These are phyloP conservation scores for Fraxinus anomala DNA, from an alignment of 257 asterid genomes.

Conservation along the genomic window DNA sequence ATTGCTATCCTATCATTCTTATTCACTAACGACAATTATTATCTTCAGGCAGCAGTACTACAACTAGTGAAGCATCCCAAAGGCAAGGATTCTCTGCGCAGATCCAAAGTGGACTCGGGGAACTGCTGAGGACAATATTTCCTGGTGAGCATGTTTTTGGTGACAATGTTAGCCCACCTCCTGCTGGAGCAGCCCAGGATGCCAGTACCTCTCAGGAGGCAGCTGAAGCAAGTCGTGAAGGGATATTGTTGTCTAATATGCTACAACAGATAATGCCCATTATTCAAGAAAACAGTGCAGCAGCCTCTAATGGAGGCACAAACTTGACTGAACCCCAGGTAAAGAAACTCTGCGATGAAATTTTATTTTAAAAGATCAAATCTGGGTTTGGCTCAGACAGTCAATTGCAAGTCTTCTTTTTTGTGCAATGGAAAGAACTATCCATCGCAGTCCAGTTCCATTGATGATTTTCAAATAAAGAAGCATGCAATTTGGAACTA, in stretches of 20 bases:
- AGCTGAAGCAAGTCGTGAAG: conserved; percentile 56
- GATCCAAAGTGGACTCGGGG: conserved; percentile 57
- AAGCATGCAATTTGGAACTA: not conserved
- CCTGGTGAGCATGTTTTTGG: conserved; percentile 46
- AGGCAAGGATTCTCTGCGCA: conserved; percentile 47
- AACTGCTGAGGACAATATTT: conserved; percentile 54
- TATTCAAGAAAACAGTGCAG: conserved; percentile 48
- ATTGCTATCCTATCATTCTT: not conserved
- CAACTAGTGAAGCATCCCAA: conserved; percentile 43
- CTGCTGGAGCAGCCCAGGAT: conserved; percentile 43
- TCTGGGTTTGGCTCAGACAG: not conserved
- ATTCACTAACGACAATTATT: not conserved
- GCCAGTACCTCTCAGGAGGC: conserved; percentile 42
- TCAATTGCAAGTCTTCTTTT: not conserved
- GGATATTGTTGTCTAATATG: conserved; percentile 57
- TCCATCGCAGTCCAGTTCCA: not conserved
- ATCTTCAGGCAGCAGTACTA: conserved; percentile 43
- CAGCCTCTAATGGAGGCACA: conserved; percentile 31
- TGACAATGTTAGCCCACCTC: conserved; percentile 28
- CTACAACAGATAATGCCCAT: conserved; percentile 78
- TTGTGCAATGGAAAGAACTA: not conserved
- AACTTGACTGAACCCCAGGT: conserved; percentile 41
- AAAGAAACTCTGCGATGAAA: conserved; percentile 9
- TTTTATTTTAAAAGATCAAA: conserved; percentile 2
- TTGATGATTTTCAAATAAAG: not conserved